A percentile compares a stretch with the other conserved stretches of the same genome.
Evolutionary conservation across 306 rosid genomes (phyloP).

Genomic region (Cucumis cinereus): DNA sequence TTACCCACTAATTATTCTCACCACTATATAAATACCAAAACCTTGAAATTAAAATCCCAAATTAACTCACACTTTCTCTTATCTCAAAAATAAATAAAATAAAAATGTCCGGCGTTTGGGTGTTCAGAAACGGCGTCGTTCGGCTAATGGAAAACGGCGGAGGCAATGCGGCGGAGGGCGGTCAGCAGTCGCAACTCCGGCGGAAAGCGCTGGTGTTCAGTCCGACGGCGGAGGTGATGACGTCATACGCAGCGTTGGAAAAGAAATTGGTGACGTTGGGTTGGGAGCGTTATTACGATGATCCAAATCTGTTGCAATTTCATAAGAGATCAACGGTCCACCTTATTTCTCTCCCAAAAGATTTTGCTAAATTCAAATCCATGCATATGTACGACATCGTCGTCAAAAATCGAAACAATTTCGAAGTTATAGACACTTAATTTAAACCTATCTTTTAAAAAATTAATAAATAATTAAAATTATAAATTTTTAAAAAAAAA

Average conservation of each 20-base stretch:
- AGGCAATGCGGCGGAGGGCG: slow-evolving; percentile 20
- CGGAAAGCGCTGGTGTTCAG: slow-evolving; percentile 66
- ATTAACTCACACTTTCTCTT: too few species aligned
- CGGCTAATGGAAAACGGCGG: slow-evolving; percentile 74
- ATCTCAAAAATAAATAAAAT: too few species aligned
- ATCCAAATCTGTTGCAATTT: slow-evolving; percentile 76
- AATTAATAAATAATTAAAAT: too few species aligned
- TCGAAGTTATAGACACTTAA: slow-evolving; percentile 69
- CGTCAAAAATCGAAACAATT: slow-evolving; percentile 67
- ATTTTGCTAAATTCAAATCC: slow-evolving; percentile 66
- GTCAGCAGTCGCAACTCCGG: slow-evolving; percentile 18
- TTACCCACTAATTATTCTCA: neutral
- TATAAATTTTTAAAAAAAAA: too few species aligned
- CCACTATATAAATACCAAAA: neutral
- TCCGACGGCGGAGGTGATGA: slow-evolving; percentile 46
- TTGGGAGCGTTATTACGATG: slow-evolving; percentile 87
- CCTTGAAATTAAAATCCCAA: too few species aligned
- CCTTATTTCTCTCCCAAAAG: slow-evolving; percentile 78
- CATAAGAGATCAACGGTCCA: slow-evolving; percentile 74
- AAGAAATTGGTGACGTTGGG: slow-evolving; percentile 46
- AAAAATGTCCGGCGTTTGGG: slow-evolving; percentile 84
- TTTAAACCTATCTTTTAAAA: too few species aligned
- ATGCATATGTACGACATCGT: slow-evolving; percentile 96
- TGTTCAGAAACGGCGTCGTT: slow-evolving; percentile 78
- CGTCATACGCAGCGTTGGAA: slow-evolving; percentile 46